These are phyloP conservation scores for Hymenochaete sp. DNA, from an alignment of 1,284 basidiomycete species.

Conservation along the genomic window DNA sequence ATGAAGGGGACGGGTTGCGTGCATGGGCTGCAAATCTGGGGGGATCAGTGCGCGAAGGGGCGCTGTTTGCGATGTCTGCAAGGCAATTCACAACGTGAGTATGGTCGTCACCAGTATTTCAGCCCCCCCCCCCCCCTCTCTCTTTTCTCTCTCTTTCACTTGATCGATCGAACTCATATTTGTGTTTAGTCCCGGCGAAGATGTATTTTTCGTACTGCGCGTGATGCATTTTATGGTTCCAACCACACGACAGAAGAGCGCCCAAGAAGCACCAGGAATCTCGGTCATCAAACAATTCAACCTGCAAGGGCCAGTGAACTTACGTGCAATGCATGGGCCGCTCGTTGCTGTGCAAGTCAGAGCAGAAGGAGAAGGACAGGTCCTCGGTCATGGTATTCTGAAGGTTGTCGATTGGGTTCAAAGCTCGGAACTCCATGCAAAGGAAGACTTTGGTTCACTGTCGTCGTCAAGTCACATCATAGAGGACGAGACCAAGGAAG, in stretches of 20 bases:
- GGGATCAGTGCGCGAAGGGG: background rate
- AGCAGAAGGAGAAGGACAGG: constrained; percentile 2
- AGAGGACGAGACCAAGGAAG: background rate
- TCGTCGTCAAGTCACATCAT: background rate
- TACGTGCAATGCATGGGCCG: constrained; percentile 9
- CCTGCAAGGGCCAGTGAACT: constrained; percentile 4
- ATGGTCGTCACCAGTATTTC: background rate
- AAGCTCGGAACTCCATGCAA: constrained; percentile 1
- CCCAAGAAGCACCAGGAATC: background rate
- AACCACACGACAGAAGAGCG: background rate
- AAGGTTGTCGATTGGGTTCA: constrained; percentile 14
- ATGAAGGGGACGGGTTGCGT: constrained; percentile 5
- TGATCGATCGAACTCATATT: background rate
- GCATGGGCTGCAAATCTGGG: background rate
- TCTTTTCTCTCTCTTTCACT: background rate
- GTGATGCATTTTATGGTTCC: constrained; percentile 6
- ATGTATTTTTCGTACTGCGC: background rate
- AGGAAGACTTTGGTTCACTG: background rate
- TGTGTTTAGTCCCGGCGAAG: constrained; percentile 1
- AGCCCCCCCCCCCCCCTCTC: background rate
- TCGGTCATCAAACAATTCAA: background rate
- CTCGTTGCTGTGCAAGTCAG: constrained; percentile 8
- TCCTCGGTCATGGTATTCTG: constrained; percentile 4
- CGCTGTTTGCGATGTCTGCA: constrained; percentile 11
- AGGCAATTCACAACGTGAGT: constrained; percentile 3